Conservation (phyloP, 768 basidiomycete genomes). For the Lactarius psammicola region DNA sequence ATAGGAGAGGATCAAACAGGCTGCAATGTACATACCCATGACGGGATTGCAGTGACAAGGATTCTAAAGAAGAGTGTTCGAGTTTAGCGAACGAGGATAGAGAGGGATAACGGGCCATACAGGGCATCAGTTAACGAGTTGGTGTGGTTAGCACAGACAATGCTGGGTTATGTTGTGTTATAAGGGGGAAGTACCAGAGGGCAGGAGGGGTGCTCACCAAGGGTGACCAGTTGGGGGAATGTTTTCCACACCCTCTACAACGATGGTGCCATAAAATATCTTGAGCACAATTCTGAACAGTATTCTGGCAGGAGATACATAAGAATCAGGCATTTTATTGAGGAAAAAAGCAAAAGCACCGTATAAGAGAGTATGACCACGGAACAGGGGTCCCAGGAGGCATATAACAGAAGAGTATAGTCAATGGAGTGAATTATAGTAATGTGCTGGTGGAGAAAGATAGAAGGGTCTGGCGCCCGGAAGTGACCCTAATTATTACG, state of each 20-base stretch:
- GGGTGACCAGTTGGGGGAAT: conserved; percentile 73
- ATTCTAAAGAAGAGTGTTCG: conserved; percentile 44
- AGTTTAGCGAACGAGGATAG: not conserved
- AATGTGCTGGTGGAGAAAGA: not conserved
- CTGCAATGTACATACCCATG: conserved; percentile 44
- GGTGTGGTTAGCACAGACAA: conserved; percentile 83
- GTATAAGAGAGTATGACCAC: conserved; percentile 68
- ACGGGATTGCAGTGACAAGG: conserved; percentile 70
- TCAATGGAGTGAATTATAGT: not conserved
- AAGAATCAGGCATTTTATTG: not conserved
- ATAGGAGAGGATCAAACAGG: conserved; percentile 16
- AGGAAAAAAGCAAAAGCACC: conserved; percentile 42
- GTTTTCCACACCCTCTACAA: conserved; percentile 71
- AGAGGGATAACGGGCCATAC: conserved; percentile 42
- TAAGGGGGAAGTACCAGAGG: not conserved
- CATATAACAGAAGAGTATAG: conserved; percentile 31
- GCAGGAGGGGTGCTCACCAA: conserved; percentile 49
- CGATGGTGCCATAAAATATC: conserved; percentile 88
- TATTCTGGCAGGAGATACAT: conserved; percentile 41
- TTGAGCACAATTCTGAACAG: conserved; percentile 82
- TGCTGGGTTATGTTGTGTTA: conserved; percentile 43
- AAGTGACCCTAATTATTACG: not conserved
- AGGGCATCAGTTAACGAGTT: conserved; percentile 86
- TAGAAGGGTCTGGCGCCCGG: not conserved
- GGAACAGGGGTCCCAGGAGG: conserved; percentile 44